A percentile compares a stretch with the other conserved stretches of the same genome.
Evolutionary conservation across 2,329 filamentous ascomycete species (phyloP).

Genomic region (Sphaerulina vaccinii): DNA sequence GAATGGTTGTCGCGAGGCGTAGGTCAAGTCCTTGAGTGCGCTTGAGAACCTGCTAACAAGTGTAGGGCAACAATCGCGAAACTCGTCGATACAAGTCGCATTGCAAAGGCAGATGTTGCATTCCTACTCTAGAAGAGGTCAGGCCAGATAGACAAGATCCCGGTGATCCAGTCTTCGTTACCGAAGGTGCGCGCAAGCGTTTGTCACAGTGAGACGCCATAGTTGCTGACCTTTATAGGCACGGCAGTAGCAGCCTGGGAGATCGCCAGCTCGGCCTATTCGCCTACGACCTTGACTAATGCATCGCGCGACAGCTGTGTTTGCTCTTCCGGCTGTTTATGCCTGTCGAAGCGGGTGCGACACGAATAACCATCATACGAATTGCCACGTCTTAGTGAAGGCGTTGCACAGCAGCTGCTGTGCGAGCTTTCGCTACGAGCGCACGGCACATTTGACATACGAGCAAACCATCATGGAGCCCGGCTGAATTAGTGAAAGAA

Average conservation of each 20-base stretch:
- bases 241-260: not conserved
- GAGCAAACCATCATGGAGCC: conserved; percentile 1
- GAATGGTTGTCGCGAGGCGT: conserved; percentile 23
- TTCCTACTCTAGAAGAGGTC: conserved; percentile 23
- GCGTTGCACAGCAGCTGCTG: conserved; percentile 12
- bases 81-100: conserved; percentile 21
- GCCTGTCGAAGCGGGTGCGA: conserved; percentile 8
- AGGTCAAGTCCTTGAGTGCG: not conserved
- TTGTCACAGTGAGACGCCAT: too few species aligned
- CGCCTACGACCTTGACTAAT: not conserved
- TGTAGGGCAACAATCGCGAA: conserved; percentile 15
- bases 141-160: conserved; percentile 16
- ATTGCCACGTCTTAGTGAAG: not conserved
- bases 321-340: conserved; percentile 11
- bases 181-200: too few species aligned
- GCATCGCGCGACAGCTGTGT: not conserved
- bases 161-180: conserved; percentile 12
- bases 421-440: not conserved
- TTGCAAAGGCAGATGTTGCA: conserved; percentile 21
- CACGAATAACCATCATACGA: not conserved
- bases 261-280: not conserved
- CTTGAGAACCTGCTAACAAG: conserved; percentile 1
- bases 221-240: conserved; percentile 3
- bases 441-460: not conserved
- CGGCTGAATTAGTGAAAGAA: not conserved